These are phyloP conservation scores for Cladosporium sp. DNA, from an alignment of 2,329 filamentous ascomycete species.

Conservation along the genomic window DNA sequence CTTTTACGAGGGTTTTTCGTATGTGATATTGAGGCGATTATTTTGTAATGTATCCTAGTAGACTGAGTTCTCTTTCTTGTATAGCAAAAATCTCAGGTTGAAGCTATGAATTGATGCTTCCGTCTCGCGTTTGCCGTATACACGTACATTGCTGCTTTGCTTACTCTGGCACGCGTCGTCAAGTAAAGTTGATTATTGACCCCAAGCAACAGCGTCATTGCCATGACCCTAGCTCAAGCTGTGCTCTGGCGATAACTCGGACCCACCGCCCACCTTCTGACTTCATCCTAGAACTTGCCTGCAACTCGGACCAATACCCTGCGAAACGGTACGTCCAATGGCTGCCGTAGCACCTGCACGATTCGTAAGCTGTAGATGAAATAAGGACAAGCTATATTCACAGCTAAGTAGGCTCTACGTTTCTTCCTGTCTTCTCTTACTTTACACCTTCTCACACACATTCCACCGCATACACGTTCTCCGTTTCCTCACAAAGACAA, in stretches of 20 bases:
- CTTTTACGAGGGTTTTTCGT: neutral
- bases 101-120: neutral
- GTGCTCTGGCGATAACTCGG: neutral
- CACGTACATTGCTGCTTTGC: neutral
- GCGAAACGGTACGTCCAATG: neutral
- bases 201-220: neutral
- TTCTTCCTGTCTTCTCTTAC: neutral
- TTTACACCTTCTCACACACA: neutral
- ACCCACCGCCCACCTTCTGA: conserved; percentile 7
- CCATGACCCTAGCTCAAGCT: neutral
- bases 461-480: neutral
- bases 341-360: neutral
- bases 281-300: conserved; percentile 12
- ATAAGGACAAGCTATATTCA: neutral
- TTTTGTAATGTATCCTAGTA: conserved; percentile 16
- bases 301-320: neutral
- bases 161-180: neutral
- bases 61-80: conserved; percentile 1
- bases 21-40: neutral
- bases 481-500: neutral
- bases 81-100: neutral
- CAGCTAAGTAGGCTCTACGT: neutral
- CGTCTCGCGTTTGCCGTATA: neutral
- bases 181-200: no score
- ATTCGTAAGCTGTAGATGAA: conserved; percentile 8